Evolutionary conservation across 75 land plant species (phyloP).

Genomic region (Cupressus sempervirens): DNA sequence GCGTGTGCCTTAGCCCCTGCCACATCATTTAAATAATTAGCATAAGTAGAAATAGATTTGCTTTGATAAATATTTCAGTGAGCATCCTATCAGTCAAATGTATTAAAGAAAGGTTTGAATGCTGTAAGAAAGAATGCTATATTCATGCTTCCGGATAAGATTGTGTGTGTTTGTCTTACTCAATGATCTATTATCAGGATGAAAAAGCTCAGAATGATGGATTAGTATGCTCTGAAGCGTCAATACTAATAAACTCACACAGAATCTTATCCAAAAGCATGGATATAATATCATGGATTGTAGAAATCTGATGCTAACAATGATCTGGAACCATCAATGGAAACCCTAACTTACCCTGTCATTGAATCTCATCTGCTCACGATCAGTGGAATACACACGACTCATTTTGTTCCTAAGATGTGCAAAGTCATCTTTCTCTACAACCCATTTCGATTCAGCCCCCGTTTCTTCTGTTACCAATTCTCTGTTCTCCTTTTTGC

Average conservation of each 20-base stretch:
- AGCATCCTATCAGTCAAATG: background rate
- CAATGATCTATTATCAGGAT: too few species aligned
- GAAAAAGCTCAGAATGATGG: too few species aligned
- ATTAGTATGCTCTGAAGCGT: too few species aligned
- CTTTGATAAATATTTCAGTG: background rate
- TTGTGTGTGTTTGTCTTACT: too few species aligned
- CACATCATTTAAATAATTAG: constrained; percentile 6
- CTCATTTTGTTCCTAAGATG: constrained; percentile 44
- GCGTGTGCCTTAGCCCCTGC: constrained; percentile 53
- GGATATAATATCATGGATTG: too few species aligned
- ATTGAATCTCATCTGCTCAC: constrained; percentile 62
- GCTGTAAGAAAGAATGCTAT: background rate
- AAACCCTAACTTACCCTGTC: constrained; percentile 41
- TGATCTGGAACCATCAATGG: too few species aligned
- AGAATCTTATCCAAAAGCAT: too few species aligned
- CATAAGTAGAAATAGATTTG: background rate
- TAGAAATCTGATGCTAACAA: too few species aligned
- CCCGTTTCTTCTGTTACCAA: background rate
- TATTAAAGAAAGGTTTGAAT: background rate
- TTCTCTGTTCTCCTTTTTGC: constrained; percentile 21
- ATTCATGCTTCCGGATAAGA: too few species aligned
- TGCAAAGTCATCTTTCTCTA: constrained; percentile 34
- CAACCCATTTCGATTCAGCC: constrained; percentile 22
- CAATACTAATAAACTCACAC: too few species aligned
- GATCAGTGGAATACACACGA: constrained; percentile 54